Evolutionary conservation across 2,329 filamentous ascomycete genomes (phyloP).

Genomic region (Lojkania enalia): DNA sequence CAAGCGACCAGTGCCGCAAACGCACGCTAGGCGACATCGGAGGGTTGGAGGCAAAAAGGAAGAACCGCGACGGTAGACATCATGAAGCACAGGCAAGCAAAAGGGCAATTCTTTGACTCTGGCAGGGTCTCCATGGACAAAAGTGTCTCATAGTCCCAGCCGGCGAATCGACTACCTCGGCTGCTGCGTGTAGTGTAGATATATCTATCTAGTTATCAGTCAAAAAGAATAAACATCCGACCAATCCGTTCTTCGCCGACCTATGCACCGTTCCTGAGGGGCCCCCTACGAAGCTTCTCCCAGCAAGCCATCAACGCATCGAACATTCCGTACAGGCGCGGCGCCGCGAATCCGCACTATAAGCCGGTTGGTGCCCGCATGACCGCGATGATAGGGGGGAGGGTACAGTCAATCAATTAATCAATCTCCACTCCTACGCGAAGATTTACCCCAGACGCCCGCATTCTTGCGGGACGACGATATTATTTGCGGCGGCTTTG

Average conservation of each 20-base stretch:
- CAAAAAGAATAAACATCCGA: neutral
- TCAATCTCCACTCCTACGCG: too few species aligned
- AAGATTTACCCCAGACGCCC: too few species aligned
- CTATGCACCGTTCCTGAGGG: neutral
- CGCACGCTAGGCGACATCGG: conserved; percentile 10
- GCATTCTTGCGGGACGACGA: too few species aligned
- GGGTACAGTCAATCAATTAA: too few species aligned
- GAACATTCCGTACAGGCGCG: conserved; percentile 14
- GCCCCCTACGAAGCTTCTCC: neutral
- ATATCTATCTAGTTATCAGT: too few species aligned
- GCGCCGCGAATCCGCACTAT: neutral
- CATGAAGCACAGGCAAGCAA: too few species aligned
- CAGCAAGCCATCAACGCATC: neutral
- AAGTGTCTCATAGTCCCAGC: too few species aligned
- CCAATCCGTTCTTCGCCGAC: neutral
- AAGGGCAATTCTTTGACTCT: too few species aligned
- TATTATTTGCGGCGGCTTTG: neutral
- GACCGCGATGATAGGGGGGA: too few species aligned
- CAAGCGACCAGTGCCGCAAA: conserved; percentile 28
- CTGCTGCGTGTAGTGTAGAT: too few species aligned
- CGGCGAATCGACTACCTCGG: neutral
- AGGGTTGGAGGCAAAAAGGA: neutral
- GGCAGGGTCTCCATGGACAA: too few species aligned
- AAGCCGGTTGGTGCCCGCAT: neutral
- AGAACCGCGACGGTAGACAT: too few species aligned